Conservation (phyloP, 495 filamentous ascomycete genomes). For the Penicillium riverlandense region DNA sequence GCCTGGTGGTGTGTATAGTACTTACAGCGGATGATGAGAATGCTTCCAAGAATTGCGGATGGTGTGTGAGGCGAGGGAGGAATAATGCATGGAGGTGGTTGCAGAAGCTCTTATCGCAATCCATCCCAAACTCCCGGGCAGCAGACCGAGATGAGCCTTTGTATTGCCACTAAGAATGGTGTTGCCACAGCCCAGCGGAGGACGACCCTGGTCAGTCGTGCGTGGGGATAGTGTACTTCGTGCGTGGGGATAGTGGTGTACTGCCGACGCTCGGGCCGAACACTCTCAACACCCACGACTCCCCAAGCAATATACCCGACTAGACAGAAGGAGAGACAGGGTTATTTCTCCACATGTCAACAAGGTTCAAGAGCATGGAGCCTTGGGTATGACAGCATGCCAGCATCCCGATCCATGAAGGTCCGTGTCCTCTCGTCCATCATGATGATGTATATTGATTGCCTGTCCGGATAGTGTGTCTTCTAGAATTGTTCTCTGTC, state of each 20-base stretch:
- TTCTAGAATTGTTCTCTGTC: neutral
- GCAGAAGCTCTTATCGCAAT: neutral
- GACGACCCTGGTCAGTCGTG: neutral
- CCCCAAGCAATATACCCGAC: neutral
- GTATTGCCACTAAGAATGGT: neutral
- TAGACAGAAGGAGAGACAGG: too few relatives aligned
- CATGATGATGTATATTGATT: too few relatives aligned
- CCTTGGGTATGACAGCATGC: too few relatives aligned
- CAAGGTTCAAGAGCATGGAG: too few relatives aligned
- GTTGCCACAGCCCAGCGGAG: neutral
- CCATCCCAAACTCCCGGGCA: too few relatives aligned
- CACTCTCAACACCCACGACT: neutral
- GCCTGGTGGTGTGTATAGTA: neutral
- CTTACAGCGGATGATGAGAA: neutral
- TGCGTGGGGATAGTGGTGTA: neutral
- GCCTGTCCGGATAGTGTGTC: neutral
- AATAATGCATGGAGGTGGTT: neutral
- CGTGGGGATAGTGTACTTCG: neutral
- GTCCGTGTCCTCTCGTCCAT: too few relatives aligned
- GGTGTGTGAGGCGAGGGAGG: neutral
- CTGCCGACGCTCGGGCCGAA: neutral
- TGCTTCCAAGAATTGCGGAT: neutral
- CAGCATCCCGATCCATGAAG: too few relatives aligned
- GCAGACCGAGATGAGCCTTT: too few relatives aligned
- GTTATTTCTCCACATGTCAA: too few relatives aligned